Base-by-base conservation (phyloP, 164 flowering plant species). In the Houttuynia cordata region DNA sequence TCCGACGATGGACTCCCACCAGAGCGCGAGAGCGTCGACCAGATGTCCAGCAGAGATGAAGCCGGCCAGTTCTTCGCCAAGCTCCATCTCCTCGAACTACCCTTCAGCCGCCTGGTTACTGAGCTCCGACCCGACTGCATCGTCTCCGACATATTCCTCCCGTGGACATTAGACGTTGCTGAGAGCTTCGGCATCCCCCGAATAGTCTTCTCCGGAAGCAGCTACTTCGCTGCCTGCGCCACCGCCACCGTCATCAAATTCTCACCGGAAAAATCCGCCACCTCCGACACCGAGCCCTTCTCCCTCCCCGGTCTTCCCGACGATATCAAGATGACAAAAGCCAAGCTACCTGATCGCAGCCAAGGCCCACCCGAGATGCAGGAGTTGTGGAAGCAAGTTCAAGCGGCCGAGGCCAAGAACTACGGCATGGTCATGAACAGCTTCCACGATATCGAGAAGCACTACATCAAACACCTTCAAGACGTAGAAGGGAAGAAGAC, bases 81-180 rank as follows among this genome's bases (percentile, higher is more conserved):
- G 14, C 9, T 50, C 0, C 0, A 9, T 0, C 15, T 68, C 73
- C 72, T 83, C 18, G 68, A 72, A 45, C 24, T 64, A 7, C 81
- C 73, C 0, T 51, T 83, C 0, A 84, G 80, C 64, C 40, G 62
- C 24, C 60, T 83, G 12, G 23, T 83, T 0, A 20, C 64, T 8
- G 63, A 68, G 14, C 52, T 19, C 15, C 65, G 21, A 1, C 85
- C 91, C 0, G 59, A 76, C 55, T 81, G 87, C 63, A 63, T 85
- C 0, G 70, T 87, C 8, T 71, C 83, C 0, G 88, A 85, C 40
- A 55, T 73, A 68, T 78, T 81, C 70, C 72, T 78, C 24, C 81
- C 91, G 0, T 87, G 95, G 88, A 70, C 81, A 0, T 61, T 68
- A 0, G 75, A 80, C 3, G 34, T 51, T 4, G 81, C 87, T 0